Evolutionary conservation across 2,329 filamentous ascomycete genomes (phyloP), one percentile per base, ranked within the genome.

Genomic region (Monilinia fructigena): DNA sequence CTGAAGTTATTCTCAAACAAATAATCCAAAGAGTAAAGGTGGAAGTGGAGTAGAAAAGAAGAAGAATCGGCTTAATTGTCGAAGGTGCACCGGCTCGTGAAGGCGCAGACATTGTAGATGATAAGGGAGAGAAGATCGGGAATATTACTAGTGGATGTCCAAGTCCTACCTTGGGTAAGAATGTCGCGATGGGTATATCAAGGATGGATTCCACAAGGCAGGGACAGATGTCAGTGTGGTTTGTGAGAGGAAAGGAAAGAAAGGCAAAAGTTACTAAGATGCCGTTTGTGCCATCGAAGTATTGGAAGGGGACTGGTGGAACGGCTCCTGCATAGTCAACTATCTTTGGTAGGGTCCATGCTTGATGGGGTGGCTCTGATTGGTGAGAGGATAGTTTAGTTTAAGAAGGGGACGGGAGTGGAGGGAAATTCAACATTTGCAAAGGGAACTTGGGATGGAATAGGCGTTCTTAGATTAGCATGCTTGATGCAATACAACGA

Each of bases 131-230:
- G 72, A 85, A 86, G 72, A 83, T 98, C 65, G 95, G 95, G 18
- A 84, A 82, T 47, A 83, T 99, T 69, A 99, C 95, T 6, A 96
- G 92, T 72, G 95, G 95, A 20, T 91, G 92, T 71, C 95, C 95
- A 0, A 93, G 90, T 75, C 95, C 95, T 2, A 91, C 89, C 0
- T 80, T 97, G 58, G 88, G 89, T 70, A 90, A 90, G 82, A 97
- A 98, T 78, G 94, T 99, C 69, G 93, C 94, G 66, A 99, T 99
- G 95, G 85, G 0, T 91, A 91, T 74, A 82, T 92, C 71, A 86
- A 86, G 76, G 82, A 86, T 71, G 88, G 87, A 0, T 78, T 86
- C 74, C 87, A 91, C 73, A 91, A 90, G 78, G 81, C 83, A 56
- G 89, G 88, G 0, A 91, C 89, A 0, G 84, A 89, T 71, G 81